Evolutionary conservation across 1,284 basidiomycete species (phyloP).

Genomic region (Ceratobasidium sp.): DNA sequence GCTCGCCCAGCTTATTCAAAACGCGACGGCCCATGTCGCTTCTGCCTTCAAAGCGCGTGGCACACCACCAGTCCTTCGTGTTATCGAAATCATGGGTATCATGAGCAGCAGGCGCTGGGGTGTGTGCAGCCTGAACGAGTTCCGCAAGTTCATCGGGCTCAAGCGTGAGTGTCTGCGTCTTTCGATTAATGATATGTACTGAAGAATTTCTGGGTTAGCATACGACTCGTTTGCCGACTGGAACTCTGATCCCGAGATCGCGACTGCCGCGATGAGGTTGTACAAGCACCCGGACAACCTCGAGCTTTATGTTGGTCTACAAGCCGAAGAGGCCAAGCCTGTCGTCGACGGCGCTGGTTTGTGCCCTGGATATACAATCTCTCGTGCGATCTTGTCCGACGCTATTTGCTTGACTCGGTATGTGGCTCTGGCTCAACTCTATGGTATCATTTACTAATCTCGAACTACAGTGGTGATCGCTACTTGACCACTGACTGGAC

Average conservation of each 20-base stretch:
- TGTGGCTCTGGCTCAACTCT: slow-evolving; percentile 59
- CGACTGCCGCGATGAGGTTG: slow-evolving; percentile 73
- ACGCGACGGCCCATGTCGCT: slow-evolving; percentile 70
- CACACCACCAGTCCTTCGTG: slow-evolving; percentile 73
- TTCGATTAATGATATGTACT: background rate
- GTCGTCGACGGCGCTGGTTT: slow-evolving; percentile 79
- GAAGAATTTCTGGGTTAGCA: slow-evolving; percentile 42
- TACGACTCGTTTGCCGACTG: slow-evolving; percentile 51
- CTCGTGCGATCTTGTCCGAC: slow-evolving; percentile 82
- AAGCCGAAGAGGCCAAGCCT: slow-evolving; percentile 64
- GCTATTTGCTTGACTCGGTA: slow-evolving; percentile 27
- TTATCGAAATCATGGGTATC: slow-evolving; percentile 85
- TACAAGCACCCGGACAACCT: slow-evolving; percentile 77
- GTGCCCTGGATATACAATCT: slow-evolving; percentile 82
- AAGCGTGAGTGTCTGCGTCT: slow-evolving; percentile 59
- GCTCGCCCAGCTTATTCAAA: slow-evolving; percentile 70
- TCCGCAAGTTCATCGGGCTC: slow-evolving; percentile 78
- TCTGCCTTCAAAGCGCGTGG: slow-evolving; percentile 80
- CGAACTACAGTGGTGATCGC: slow-evolving; percentile 81
- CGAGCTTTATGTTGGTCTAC: slow-evolving; percentile 68
- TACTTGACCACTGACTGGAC: slow-evolving; percentile 86
- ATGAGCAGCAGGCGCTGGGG: slow-evolving; percentile 81
- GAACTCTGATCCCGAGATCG: slow-evolving; percentile 53
- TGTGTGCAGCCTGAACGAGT: slow-evolving; percentile 85
- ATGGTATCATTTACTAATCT: slow-evolving; percentile 44